Base-by-base conservation (phyloP, 768 basidiomycete genomes). In the Lentinula sp. region DNA sequence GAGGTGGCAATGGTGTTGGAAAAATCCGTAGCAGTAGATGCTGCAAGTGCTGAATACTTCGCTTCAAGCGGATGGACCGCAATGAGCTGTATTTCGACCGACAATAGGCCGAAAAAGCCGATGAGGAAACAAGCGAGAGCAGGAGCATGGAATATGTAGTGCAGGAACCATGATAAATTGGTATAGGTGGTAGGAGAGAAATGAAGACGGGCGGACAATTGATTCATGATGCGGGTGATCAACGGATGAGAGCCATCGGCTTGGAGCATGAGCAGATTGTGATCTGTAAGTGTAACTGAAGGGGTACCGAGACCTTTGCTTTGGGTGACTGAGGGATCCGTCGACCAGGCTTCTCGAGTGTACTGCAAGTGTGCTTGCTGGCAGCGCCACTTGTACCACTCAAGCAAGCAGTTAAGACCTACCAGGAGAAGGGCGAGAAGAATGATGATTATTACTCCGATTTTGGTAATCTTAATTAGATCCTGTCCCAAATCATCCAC, bases 91-190 rank as follows among this genome's bases (percentile, higher is more conserved):
- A 96, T 77, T 73, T 98, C 80, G 35, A 98, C 86, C 36, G 87
- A 87, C 50, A 98, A 72, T 12, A 98, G 73, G 9, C 95, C 95
- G 66, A 98, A 86, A 65, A 95, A 76, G n/a, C 95, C 95, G 66
- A 98, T 91, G 63, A 95, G 83, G 71, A 99, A 86, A 69, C 95
- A 91, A 0, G 92, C 89, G 49, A 96, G 81, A 0, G 93, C 95
- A 1, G 93, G 91, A 2, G 93, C 85, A 69, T 98, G 91, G 72
- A 94, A 92, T 61, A 99, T 78, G 75, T 97, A 97, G 67, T 90
- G 83, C 68, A 91, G 79, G 74, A 96, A 93, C 93, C 94, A 99
- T 61, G 86, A 85, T 16, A 92, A 73, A 66, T 91, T 82, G 28
- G 81, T 82, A 66, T 91, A 83, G 62, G 88, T 81, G 41, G 79